Evolutionary conservation across 1,284 basidiomycete genomes (phyloP).

Genomic region (Ganoderma meredithae): DNA sequence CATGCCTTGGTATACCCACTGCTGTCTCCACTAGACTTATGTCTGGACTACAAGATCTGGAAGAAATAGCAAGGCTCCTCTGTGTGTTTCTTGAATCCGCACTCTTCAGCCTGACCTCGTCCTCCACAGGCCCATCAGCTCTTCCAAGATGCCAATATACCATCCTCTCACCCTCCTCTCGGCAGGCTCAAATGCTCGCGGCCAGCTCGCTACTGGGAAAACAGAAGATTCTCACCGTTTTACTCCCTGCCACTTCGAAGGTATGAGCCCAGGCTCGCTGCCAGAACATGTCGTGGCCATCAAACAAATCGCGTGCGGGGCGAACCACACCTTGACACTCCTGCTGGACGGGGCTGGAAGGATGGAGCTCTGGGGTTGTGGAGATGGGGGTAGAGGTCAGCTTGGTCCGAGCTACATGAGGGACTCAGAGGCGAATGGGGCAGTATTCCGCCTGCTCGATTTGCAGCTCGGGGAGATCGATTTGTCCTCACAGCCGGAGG

Average conservation of each 20-base stretch:
- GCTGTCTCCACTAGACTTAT: not conserved
- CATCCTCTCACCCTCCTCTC: conserved; percentile 41
- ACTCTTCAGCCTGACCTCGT: not conserved
- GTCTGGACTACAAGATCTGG: not conserved
- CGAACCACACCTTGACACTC: conserved; percentile 72
- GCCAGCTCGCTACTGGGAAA: conserved; percentile 72
- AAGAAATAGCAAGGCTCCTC: not conserved
- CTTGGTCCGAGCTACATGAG: conserved; percentile 51
- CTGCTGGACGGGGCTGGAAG: conserved; percentile 42
- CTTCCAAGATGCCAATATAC: not conserved
- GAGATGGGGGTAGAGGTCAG: conserved; percentile 69
- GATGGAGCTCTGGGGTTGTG: conserved; percentile 71
- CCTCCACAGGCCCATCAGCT: not conserved
- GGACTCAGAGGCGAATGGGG: conserved; percentile 21
- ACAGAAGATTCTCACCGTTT: conserved; percentile 67
- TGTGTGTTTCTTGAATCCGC: not conserved
- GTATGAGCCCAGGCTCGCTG: conserved; percentile 30
- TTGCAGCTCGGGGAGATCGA: conserved; percentile 45
- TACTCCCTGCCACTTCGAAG: conserved; percentile 52
- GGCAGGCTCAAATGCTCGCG: conserved; percentile 81
- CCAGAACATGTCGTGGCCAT: conserved; percentile 41
- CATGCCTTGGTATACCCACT: not conserved
- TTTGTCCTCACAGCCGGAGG: conserved; percentile 13
- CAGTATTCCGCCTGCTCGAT: conserved; percentile 56
- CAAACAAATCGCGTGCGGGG: conserved; percentile 60